Base-by-base conservation (phyloP, 768 basidiomycete species). In the Clavulina sp. region DNA sequence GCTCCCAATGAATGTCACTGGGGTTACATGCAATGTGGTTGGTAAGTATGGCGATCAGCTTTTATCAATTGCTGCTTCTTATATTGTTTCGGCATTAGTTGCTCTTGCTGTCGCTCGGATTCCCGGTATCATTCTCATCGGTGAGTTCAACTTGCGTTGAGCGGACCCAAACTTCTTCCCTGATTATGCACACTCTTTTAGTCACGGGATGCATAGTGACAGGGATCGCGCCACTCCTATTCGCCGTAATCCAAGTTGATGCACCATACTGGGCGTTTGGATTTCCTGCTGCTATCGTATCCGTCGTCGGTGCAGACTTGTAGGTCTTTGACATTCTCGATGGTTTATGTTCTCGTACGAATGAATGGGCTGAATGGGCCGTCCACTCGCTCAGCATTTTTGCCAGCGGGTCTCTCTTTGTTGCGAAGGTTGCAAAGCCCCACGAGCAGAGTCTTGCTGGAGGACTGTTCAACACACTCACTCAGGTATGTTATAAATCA, bases 251-350 rank as follows among this genome's bases (percentile, higher is more conserved):
- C 55, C 56, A 73, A 24, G 73, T 80, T 0, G 55, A 62, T 0
- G 67, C 66, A 4, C 64, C 76, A 1, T 87, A 78, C 57, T 87
- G 84, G 85, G 80, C 79, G 1, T 81, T 71, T 53, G 77, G 75
- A 4, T 87, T 87, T 63, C 81, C 83, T 0, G 73, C 78, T 1
- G 72, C 81, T 0, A 64, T 75, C 36, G 52, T 81, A 41, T 65
- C 73, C 21, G 84, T 85, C 13, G 70, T 84, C 44, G 85, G 85
- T 19, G 82, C 77, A 1, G 85, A 87, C 59, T 83, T 87, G 56
- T 57, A 46, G 33, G 56, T 51, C 23, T 7, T 52, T 52, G 4
- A 9, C 26, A 30, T 7, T 21, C 26, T 34, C 19, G 23, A 49
- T 49, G 5, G 18, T 24, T 41, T 23, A 7, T 46, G 16, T 26